These are phyloP conservation scores for Paramarasmius palmivorus DNA, from an alignment of 1,284 basidiomycete genomes.

Conservation along the genomic window DNA sequence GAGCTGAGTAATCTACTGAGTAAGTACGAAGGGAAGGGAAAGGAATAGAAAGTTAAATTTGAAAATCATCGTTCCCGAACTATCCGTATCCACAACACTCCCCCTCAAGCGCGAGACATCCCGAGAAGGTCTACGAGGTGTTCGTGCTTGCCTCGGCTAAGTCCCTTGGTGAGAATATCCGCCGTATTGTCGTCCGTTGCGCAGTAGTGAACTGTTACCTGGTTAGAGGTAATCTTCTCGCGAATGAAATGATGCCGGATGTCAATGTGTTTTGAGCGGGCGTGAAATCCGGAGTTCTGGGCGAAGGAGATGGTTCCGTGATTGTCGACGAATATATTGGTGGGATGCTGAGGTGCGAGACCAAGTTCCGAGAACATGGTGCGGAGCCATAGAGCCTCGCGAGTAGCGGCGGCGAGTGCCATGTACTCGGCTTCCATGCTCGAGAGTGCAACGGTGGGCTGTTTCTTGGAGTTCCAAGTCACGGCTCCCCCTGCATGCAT, in stretches of 20 bases:
- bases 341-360: neutral
- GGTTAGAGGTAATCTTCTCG: constrained; percentile 24
- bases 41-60: too few relatives aligned
- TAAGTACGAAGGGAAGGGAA: too few relatives aligned
- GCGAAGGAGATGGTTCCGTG: constrained; percentile 26
- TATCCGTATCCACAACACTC: too few relatives aligned
- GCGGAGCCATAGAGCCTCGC: constrained; percentile 28
- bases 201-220: constrained; percentile 21
- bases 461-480: constrained; percentile 28
- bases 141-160: constrained; percentile 12
- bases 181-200: constrained; percentile 26
- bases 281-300: constrained; percentile 23
- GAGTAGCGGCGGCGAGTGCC: constrained; percentile 22
- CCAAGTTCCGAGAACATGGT: constrained; percentile 22
- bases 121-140: constrained; percentile 9
- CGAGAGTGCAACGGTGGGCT: constrained; percentile 25
- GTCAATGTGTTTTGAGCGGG: constrained; percentile 40
- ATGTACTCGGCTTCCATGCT: constrained; percentile 28
- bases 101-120: constrained; percentile 16
- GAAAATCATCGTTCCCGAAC: too few relatives aligned
- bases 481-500: constrained; percentile 25
- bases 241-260: constrained; percentile 37
- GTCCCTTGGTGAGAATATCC: constrained; percentile 28
- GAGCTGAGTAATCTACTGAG: too few relatives aligned
- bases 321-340: constrained; percentile 28